Evolutionary conservation across 2,329 filamentous ascomycete genomes (phyloP).

Genomic region (Berkeleyomyces basicola): DNA sequence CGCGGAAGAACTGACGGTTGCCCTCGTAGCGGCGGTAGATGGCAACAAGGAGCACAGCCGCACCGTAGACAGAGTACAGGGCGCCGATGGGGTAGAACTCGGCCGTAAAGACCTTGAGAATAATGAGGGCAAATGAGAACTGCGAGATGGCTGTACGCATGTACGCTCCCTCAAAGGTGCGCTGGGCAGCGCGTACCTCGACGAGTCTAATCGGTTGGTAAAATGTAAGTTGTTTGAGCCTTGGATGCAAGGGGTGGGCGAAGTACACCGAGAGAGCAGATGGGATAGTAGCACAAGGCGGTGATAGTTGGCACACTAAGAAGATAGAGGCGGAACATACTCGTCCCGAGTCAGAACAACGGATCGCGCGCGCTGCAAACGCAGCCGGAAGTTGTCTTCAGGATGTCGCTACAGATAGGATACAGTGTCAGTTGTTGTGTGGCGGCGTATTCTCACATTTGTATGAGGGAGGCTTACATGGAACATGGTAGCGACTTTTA

Average conservation of each 20-base stretch:
- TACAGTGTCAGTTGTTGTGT: neutral
- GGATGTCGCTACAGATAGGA: conserved; percentile 37
- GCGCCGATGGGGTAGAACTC: conserved; percentile 98
- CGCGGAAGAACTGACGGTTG: conserved; percentile 78
- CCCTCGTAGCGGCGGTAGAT: conserved; percentile 79
- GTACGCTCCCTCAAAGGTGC: conserved; percentile 95
- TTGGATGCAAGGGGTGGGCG: neutral
- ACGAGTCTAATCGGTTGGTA: conserved; percentile 41
- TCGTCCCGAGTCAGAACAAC: conserved; percentile 69
- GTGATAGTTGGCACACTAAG: neutral
- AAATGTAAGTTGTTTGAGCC: neutral
- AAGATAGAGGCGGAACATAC: conserved; percentile 23
- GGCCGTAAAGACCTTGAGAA: conserved; percentile 89
- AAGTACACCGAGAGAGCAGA: neutral
- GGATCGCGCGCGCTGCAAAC: conserved; percentile 68
- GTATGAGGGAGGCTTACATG: conserved; percentile 1
- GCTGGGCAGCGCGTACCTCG: conserved; percentile 84
- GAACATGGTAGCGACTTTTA: conserved; percentile 9
- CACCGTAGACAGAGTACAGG: conserved; percentile 81
- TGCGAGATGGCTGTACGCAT: conserved; percentile 86
- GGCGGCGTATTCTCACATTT: conserved; percentile 14
- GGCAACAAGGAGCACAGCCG: conserved; percentile 66
- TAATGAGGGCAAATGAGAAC: conserved; percentile 86
- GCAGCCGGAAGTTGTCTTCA: conserved; percentile 59
- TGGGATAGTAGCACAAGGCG: neutral